Base-by-base conservation (phyloP, 805 yeast genomes). In the Candida railenensis region DNA sequence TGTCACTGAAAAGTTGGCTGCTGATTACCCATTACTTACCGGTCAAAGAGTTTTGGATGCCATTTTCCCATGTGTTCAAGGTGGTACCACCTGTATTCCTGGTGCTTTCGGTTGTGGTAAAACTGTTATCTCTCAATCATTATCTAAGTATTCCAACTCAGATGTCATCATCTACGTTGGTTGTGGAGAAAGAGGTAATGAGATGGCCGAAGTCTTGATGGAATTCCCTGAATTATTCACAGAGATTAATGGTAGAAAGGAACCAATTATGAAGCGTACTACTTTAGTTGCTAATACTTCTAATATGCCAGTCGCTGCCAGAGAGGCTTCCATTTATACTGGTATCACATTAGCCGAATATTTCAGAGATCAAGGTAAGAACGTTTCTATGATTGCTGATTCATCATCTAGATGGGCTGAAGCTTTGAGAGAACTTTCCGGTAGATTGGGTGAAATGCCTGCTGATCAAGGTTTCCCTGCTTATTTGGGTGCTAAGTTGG, bases 391-490 rank as follows among this genome's bases (percentile, higher is more conserved):
- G 98, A 94, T 94, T 86, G 99, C 99, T 50, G 99, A 94, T 71
- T 94, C 99, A 4, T 92, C 98, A 30, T 91, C 97, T 28, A 91
- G 99, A 80, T 94, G 99, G 99, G 99, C 99, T 39, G 99, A 94
- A 78, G 99, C 99, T 52, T 81, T 94, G 67, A 91, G 99, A 85
- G 99, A 94, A 81, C 87, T 94, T 69, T 91, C 98, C 44, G 99
- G 99, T 82, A 96, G 99, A 82, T 80, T 94, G 69, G 99, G 99
- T 75, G 99, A 94, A 80, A 94, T 94, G 99, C 99, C 99, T 67
- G 99, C 99, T 52, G 99, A 94, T 75, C 99, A 95, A 79, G 99
- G 99, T 79, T 94, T 91, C 94, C 99, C 99, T 51, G 99, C 99
- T 44, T 94, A 94, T 69, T 80, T 94, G 69, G 99, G 99, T 77